Percentiles rank a stretch among this genome's conserved stretches.
phyloP scores from a whole-genome alignment of 2,329 filamentous ascomycete genomes.

The Cladosporium sp. region DNA sequence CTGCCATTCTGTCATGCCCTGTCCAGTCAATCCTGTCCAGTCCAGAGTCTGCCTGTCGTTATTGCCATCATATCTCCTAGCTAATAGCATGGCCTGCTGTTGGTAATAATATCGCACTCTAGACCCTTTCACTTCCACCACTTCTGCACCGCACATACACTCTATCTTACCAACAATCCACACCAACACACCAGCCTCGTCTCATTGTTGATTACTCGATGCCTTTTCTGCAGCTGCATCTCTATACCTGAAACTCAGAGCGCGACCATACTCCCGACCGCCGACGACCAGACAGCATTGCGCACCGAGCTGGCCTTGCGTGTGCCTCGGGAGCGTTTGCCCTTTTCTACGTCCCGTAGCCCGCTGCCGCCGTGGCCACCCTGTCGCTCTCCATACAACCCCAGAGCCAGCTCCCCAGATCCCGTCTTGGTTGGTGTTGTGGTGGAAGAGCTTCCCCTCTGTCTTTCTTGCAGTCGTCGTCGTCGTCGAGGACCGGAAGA shows the following conservation, averaged over 20 bases:
- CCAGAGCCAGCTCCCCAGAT: conserved; percentile 13
- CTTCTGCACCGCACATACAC: not conserved
- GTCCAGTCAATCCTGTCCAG: too few species aligned
- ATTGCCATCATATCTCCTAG: too few species aligned
- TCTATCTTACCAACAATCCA: not conserved
- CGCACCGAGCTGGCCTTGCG: conserved; percentile 6
- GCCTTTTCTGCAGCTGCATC: not conserved
- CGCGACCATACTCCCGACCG: not conserved
- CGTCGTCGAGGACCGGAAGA: too few species aligned
- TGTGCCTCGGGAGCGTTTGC: not conserved
- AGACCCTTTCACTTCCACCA: not conserved
- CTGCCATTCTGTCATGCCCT: too few species aligned
- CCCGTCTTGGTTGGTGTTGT: not conserved
- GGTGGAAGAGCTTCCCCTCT: too few species aligned
- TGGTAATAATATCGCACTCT: not conserved
- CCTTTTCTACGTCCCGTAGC: not conserved
- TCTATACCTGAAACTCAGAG: conserved; percentile 7
- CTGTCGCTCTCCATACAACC: conserved; percentile 5
- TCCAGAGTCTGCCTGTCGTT: too few species aligned
- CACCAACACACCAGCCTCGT: not conserved
- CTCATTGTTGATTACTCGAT: not conserved
- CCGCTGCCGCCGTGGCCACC: conserved; percentile 7
- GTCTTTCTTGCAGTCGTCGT: too few species aligned
- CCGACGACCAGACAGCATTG: not conserved
- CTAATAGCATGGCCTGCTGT: too few species aligned